Conservation (phyloP, 129 eudicot genomes). For the Escallonia rubra region DNA sequence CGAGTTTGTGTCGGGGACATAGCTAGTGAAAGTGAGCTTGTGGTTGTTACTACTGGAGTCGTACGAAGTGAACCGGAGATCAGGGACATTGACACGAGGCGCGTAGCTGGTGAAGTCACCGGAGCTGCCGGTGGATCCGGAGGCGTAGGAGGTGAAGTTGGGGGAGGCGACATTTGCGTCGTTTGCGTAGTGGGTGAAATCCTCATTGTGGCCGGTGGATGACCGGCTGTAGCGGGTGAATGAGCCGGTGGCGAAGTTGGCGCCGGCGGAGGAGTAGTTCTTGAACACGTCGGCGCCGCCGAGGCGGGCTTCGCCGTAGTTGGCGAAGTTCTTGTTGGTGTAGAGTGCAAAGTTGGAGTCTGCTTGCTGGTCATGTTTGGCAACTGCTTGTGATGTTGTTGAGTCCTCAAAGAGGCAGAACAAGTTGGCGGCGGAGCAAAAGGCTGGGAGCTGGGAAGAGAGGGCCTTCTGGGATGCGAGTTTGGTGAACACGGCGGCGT, state of each 20-base stretch:
- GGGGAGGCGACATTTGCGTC: slow-evolving; percentile 12
- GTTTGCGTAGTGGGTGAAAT: slow-evolving; percentile 14
- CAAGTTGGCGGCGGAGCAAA: slow-evolving; percentile 60
- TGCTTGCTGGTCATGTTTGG: neutral
- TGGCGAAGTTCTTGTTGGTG: slow-evolving; percentile 20
- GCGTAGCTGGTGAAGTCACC: slow-evolving; percentile 8
- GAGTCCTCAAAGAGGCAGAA: slow-evolving; percentile 14
- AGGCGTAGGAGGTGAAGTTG: slow-evolving; percentile 15
- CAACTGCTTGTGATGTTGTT: neutral
- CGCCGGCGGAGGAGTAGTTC: slow-evolving; percentile 9
- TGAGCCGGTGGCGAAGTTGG: slow-evolving; percentile 6
- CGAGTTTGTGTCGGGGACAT: slow-evolving; percentile 1
- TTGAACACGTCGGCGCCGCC: slow-evolving; percentile 13
- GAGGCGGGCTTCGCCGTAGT: slow-evolving; percentile 9
- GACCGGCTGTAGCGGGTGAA: slow-evolving; percentile 24
- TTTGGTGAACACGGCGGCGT: slow-evolving; percentile 22
- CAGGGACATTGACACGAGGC: slow-evolving; percentile 1
- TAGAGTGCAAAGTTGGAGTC: slow-evolving; percentile 10
- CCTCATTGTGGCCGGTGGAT: slow-evolving; percentile 3
- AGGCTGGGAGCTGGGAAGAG: slow-evolving; percentile 49
- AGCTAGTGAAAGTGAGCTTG: slow-evolving; percentile 7
- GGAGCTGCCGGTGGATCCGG: slow-evolving; percentile 7
- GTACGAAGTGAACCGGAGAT: slow-evolving; percentile 19
- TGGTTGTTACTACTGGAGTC: slow-evolving; percentile 12
- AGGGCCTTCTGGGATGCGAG: slow-evolving; percentile 49